These are phyloP conservation scores for Cinnamomum chago DNA, from an alignment of 164 flowering plant genomes.

Conservation along the genomic window DNA sequence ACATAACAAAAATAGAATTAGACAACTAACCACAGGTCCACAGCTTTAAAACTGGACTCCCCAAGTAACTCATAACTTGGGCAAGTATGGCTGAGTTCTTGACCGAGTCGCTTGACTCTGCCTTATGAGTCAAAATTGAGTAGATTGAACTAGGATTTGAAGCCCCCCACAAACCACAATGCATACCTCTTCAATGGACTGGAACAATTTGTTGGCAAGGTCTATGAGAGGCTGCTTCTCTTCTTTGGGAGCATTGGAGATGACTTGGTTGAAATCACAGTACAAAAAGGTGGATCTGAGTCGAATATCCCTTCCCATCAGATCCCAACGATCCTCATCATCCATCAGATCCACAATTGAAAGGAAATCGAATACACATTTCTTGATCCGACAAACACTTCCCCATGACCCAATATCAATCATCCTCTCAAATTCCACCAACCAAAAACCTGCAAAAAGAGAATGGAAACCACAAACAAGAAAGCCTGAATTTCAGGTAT, in stretches of 20 bases:
- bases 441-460: background rate
- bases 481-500: background rate
- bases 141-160: background rate
- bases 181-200: constrained; percentile 27
- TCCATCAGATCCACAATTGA: constrained; percentile 21
- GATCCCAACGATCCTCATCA: constrained; percentile 28
- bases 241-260: constrained; percentile 16
- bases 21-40: background rate
- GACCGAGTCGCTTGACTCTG: background rate
- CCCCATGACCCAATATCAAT: constrained; percentile 16
- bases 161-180: background rate
- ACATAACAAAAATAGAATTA: background rate
- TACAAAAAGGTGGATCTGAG: constrained; percentile 27
- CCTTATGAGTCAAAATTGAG: background rate
- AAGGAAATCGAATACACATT: constrained; percentile 25
- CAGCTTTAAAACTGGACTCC: background rate
- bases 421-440: background rate
- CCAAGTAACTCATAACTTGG: no score
- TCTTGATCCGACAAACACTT: constrained; percentile 18
- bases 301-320: constrained; percentile 21
- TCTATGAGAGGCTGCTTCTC: constrained; percentile 23
- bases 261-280: constrained; percentile 25
- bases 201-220: constrained; percentile 25
- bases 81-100: background rate
- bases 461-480: background rate